Evolutionary conservation across 768 basidiomycete species (phyloP), one percentile per base, ranked within the genome.

Genomic region (Strobilomyces confusus): DNA sequence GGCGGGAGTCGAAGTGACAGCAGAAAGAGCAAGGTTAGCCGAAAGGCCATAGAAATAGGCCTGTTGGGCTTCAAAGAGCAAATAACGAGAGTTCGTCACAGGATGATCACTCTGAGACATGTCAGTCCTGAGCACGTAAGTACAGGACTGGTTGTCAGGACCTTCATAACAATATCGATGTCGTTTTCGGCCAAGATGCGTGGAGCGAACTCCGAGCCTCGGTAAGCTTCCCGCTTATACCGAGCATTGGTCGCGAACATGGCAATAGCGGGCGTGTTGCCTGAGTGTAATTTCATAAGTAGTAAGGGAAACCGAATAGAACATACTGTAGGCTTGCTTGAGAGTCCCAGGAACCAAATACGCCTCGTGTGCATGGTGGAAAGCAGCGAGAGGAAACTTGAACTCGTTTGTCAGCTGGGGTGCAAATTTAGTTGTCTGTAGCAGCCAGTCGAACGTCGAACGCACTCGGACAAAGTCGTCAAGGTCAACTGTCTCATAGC

Each of bases 361-460:
- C 1, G 92, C 83, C 67, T 95, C 92, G 50, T 91, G 85, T 9
- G 92, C 94, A 63, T 91, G 87, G 62, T 94, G 91, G 64, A 94
- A 84, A 7, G 89, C 86, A 7, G 87, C 81, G 26, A 94, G 76
- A 2, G 83, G 79, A 64, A 92, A 93, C 60, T 91, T 73, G 75
- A 95, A 98, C 69, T 97, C 94, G 65, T 95, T 90, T 33, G 90
- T 84, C 46, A 97, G 77, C 82, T 93, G n/a, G 26, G 9, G 42
- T 26, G 36, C 8, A 33, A 47, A 44, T 55, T 51, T 33, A 45
- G n/a, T 55, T 30, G 44, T 48, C 23, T 52, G n/a, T 13, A 34
- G n/a, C 6, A 33, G 46, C 33, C 37, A 49, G 41, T 19, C 14
- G 12, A 29, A 29, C n/a, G 8, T 46, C 22, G 20, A 41, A 71